Base-by-base conservation (phyloP, 164 flowering plant species). In the Vitis labrusca region DNA sequence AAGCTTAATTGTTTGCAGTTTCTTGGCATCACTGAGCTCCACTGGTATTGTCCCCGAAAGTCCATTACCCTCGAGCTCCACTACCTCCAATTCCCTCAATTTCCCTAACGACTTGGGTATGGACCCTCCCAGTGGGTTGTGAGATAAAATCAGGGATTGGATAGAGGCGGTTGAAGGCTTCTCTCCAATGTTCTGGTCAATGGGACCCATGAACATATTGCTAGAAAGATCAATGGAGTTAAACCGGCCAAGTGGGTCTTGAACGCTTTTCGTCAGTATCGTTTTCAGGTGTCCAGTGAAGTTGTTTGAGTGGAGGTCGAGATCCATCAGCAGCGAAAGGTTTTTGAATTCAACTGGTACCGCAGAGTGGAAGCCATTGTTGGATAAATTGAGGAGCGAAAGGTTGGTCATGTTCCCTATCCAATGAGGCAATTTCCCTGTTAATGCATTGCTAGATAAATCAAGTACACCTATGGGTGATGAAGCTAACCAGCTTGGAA, bases 251-350 rank as follows among this genome's bases (percentile, higher is more conserved):
- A 78, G 72, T 64, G 89, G 84, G 23, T 80, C 76, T 10, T 64
- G 54, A 0, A 73, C 60, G 14, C 61, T 56, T 73, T 85, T 88
- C 6, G 56, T 1, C 44, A 90, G 81, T 3, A 90, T 69, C 10
- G 64, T 8, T 6, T 60, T 50, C 14, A 86, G 5, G 19, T 61
- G 48, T 10, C 91, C 91, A 0, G 78, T 65, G 61, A 91, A 73
- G 53, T 73, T 77, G 85, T 91, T 91, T 23, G 84, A 80, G 60
- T 87, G 94, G 49, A 91, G 88, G 76, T 91, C 94, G 19, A 91
- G 82, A 61, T 85, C 87, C 74, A 63, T 62, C 5, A 91, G 73
- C 12, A 74, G 80, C 0, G 80, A 62, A 4, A 87, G 83, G 71
- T 83, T 85, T 71, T 65, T 78, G 83, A 91, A 83, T 53, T 78